phyloP scores from a whole-genome alignment of 352 stramenopile species.

The Globisporangium nunn region DNA sequence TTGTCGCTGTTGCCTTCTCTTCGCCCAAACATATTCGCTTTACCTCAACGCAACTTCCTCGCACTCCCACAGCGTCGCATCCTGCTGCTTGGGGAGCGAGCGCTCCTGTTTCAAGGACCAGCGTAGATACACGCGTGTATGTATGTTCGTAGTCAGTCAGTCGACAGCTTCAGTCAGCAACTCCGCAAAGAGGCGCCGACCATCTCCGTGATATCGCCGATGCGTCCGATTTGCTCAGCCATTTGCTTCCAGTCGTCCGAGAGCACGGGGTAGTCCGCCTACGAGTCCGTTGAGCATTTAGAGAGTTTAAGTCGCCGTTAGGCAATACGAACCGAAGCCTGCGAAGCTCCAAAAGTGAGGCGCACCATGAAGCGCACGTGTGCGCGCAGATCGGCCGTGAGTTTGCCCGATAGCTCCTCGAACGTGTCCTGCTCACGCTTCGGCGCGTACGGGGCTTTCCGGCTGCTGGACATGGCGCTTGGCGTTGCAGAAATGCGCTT shows the following conservation, averaged over 20 bases:
- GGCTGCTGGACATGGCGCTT: constrained; percentile 27
- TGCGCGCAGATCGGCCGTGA: constrained; percentile 78
- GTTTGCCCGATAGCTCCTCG: constrained; percentile 80
- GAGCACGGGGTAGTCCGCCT: constrained; percentile 83
- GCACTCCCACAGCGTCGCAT: constrained; percentile 87
- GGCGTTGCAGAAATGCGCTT: too few relatives aligned
- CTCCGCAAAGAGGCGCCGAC: constrained; percentile 8
- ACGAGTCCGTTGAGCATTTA: not conserved
- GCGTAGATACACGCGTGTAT: not conserved
- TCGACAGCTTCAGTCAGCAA: not conserved
- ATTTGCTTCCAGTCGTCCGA: constrained; percentile 86
- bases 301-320: not conserved
- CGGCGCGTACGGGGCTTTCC: constrained; percentile 59
- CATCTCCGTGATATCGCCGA: constrained; percentile 88
- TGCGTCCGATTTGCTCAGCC: constrained; percentile 82
- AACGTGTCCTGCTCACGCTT: constrained; percentile 63
- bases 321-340: not conserved
- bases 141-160: not conserved
- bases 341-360: not conserved
- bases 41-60: constrained; percentile 81
- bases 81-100: constrained; percentile 71
- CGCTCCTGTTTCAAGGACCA: constrained; percentile 36
- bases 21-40: not conserved
- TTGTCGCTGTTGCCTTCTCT: too few relatives aligned
- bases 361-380: constrained; percentile 83